These are phyloP conservation scores for Recurvomyces mirabilis DNA, from an alignment of 495 filamentous ascomycete species.

Conservation along the genomic window DNA sequence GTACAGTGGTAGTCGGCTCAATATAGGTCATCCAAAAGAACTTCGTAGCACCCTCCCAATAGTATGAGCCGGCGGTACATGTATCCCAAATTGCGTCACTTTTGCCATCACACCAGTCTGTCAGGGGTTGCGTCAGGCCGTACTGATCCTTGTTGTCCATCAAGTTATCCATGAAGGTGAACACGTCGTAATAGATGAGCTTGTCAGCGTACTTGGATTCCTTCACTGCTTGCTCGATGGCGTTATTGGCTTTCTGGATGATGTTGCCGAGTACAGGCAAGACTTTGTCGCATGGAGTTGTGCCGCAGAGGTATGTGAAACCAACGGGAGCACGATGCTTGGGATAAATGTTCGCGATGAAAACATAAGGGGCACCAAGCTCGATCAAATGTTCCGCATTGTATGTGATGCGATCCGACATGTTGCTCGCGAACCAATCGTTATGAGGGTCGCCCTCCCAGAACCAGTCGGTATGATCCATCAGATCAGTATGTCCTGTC, in stretches of 20 bases:
- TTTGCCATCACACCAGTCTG: constrained; percentile 8
- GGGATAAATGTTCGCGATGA: constrained; percentile 21
- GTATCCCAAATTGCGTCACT: neutral
- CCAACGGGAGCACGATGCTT: constrained; percentile 20
- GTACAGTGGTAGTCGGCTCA: constrained; percentile 10
- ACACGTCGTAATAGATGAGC: constrained; percentile 23
- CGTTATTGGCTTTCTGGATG: constrained; percentile 16
- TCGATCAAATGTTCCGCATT: constrained; percentile 16
- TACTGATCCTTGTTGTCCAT: constrained; percentile 12
- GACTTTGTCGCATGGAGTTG: constrained; percentile 7
- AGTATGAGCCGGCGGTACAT: constrained; percentile 2
- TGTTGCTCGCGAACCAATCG: constrained; percentile 9
- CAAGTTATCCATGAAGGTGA: constrained; percentile 16
- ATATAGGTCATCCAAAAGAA: constrained; percentile 15
- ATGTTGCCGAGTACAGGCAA: constrained; percentile 18
- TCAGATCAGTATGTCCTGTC: constrained; percentile 20
- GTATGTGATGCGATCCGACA: constrained; percentile 9
- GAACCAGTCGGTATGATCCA: constrained; percentile 15
- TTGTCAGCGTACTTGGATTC: constrained; percentile 12
- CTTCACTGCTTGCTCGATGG: constrained; percentile 7
- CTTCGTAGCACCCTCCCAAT: constrained; percentile 6
- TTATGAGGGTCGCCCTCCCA: constrained; percentile 23
- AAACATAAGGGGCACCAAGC: constrained; percentile 16
- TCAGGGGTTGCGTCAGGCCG: constrained; percentile 4
- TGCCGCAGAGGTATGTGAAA: constrained; percentile 15